Evolutionary conservation across 2,329 filamentous ascomycete genomes (phyloP).

Genomic region (Aspergillus ruber): DNA sequence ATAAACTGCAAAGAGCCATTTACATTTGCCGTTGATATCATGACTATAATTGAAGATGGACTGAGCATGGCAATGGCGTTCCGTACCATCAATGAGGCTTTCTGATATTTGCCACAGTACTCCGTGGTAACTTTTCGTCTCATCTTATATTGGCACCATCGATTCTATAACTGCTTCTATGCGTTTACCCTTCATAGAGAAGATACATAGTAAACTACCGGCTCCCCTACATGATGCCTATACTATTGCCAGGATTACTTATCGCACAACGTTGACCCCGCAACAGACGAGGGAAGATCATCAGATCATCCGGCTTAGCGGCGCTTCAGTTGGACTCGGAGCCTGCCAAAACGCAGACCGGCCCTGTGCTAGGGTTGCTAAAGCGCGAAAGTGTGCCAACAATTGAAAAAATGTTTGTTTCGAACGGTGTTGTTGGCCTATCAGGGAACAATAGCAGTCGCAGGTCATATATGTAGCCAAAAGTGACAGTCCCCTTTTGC

Average conservation of each 20-base stretch:
- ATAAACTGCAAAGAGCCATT: no score
- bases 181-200: no score
- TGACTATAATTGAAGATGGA: no score
- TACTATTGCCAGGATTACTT: background rate
- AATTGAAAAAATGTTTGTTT: background rate
- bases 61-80: background rate
- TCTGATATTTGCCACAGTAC: background rate
- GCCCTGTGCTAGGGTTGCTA: background rate
- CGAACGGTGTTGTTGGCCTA: background rate
- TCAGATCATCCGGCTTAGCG: slow-evolving; percentile 12
- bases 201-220: no score
- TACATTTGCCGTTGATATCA: no score
- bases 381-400: no score
- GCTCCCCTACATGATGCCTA: no score
- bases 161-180: no score
- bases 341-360: no score
- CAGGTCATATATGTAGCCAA: background rate
- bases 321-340: background rate
- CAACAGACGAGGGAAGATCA: slow-evolving; percentile 9
- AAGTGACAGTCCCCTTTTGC: background rate
- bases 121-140: background rate
- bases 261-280: slow-evolving; percentile 9
- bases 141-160: background rate
- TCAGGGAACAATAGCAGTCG: background rate
- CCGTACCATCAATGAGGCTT: background rate